Percentiles rank a stretch among this genome's conserved stretches.
phyloP scores from a whole-genome alignment of 2,329 filamentous ascomycete species.

The Macrophomina phaseolina region DNA sequence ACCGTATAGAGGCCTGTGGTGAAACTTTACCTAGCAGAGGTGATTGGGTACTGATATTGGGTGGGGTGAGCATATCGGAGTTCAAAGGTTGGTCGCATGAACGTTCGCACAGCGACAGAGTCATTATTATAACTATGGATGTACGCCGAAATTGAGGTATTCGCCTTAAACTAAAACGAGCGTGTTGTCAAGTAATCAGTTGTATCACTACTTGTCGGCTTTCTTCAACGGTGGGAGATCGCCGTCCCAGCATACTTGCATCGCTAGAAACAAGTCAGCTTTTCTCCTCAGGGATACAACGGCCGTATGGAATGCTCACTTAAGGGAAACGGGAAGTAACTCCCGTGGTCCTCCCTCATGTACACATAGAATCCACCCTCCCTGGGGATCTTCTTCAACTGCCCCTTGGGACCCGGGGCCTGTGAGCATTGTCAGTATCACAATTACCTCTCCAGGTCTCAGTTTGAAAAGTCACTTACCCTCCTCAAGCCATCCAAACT shows the following conservation, averaged over 20 bases:
- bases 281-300: slow-evolving; percentile 41
- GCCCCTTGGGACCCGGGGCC: slow-evolving; percentile 67
- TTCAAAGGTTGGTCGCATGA: too few species aligned
- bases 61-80: too few species aligned
- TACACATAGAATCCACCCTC: slow-evolving; percentile 31
- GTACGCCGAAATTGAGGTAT: too few species aligned
- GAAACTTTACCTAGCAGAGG: too few species aligned
- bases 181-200: too few species aligned
- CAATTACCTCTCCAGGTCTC: background rate
- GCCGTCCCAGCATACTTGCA: slow-evolving; percentile 31
- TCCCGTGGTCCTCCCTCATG: slow-evolving; percentile 32
- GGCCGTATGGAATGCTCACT: slow-evolving; percentile 40
- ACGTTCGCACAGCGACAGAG: too few species aligned
- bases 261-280: slow-evolving; percentile 38
- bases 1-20: too few species aligned
- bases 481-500: slow-evolving; percentile 65
- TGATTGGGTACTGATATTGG: too few species aligned
- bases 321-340: slow-evolving; percentile 34
- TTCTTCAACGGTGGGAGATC: slow-evolving; percentile 26
- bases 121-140: too few species aligned
- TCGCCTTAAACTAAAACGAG: too few species aligned
- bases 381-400: slow-evolving; percentile 68
- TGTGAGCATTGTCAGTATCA: background rate
- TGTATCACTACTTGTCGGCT: background rate
- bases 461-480: background rate